These are phyloP conservation scores for Laetiporus sulphureus DNA, from an alignment of 1,284 basidiomycete species.

Conservation along the genomic window DNA sequence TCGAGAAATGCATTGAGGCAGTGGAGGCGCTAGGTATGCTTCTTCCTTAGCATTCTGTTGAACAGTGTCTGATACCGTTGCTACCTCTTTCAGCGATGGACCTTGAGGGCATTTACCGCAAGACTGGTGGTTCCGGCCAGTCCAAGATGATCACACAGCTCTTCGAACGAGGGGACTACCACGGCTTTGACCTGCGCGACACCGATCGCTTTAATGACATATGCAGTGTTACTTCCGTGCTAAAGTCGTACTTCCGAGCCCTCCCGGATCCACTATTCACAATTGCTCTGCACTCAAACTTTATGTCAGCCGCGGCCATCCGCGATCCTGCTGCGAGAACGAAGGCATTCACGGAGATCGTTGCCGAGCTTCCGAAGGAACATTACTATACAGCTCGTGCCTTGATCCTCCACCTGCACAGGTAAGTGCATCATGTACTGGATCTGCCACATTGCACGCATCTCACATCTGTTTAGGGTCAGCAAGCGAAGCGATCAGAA, in stretches of 20 bases:
- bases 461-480: constrained; percentile 40
- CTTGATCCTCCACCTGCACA: constrained; percentile 85
- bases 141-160: constrained; percentile 91
- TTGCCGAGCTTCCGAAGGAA: constrained; percentile 76
- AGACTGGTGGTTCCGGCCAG: constrained; percentile 90
- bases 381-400: constrained; percentile 83
- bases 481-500: constrained; percentile 69
- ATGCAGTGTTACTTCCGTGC: constrained; percentile 91
- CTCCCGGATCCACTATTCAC: constrained; percentile 90
- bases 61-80: no score
- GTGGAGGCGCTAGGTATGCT: constrained; percentile 79
- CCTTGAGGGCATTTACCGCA: constrained; percentile 95
- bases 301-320: constrained; percentile 71
- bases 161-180: constrained; percentile 90
- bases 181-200: constrained; percentile 84
- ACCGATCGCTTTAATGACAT: constrained; percentile 94
- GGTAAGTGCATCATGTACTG: constrained; percentile 39
- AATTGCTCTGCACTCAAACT: constrained; percentile 86
- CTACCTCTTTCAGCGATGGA: constrained; percentile 79
- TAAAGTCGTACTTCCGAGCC: constrained; percentile 95
- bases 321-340: constrained; percentile 60
- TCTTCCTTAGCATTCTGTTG: constrained; percentile 1
- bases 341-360: constrained; percentile 58
- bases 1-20: constrained; percentile 92
- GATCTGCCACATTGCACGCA: background rate